Evolutionary conservation across 2,329 filamentous ascomycete genomes (phyloP).

Genomic region (Aspergillus udagawae): DNA sequence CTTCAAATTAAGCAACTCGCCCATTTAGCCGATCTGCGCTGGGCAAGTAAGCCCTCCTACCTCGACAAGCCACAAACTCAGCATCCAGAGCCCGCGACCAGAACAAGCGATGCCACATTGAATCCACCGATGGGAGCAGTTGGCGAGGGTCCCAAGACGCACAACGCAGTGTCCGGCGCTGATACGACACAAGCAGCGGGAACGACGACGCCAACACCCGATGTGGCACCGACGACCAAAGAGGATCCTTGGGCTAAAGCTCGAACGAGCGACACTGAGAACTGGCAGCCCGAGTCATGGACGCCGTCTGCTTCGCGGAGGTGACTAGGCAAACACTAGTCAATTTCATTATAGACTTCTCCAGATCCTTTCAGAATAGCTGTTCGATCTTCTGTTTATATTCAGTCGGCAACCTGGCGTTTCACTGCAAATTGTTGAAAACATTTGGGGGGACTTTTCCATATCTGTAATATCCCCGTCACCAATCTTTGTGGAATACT

Average conservation of each 20-base stretch:
- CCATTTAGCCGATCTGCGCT: constrained; percentile 56
- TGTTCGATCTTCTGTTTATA: not conserved
- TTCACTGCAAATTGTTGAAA: not conserved
- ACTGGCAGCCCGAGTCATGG: constrained; percentile 67
- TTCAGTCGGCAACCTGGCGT: not conserved
- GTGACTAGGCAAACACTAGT: constrained; percentile 15
- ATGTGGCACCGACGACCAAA: constrained; percentile 11
- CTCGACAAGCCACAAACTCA: constrained; percentile 53
- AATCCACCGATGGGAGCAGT: constrained; percentile 22
- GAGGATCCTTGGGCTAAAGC: constrained; percentile 58
- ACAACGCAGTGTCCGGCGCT: not conserved
- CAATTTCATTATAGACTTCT: not conserved
- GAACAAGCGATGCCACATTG: constrained; percentile 39
- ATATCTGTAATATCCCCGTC: not conserved
- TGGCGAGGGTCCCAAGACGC: not conserved
- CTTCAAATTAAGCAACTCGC: constrained; percentile 58
- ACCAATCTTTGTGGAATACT: not conserved
- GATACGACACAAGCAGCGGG: constrained; percentile 11
- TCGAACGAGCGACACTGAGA: constrained; percentile 55
- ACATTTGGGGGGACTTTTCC: not conserved
- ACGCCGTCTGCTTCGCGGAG: constrained; percentile 44
- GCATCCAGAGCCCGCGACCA: constrained; percentile 45
- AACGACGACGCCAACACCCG: constrained; percentile 27
- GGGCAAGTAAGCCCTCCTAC: constrained; percentile 56
- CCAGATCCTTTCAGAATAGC: not conserved